Percentiles rank a stretch among this genome's conserved stretches.
Conservation (phyloP, 2,329 filamentous ascomycete genomes). For the Alternaria dauci region DNA sequence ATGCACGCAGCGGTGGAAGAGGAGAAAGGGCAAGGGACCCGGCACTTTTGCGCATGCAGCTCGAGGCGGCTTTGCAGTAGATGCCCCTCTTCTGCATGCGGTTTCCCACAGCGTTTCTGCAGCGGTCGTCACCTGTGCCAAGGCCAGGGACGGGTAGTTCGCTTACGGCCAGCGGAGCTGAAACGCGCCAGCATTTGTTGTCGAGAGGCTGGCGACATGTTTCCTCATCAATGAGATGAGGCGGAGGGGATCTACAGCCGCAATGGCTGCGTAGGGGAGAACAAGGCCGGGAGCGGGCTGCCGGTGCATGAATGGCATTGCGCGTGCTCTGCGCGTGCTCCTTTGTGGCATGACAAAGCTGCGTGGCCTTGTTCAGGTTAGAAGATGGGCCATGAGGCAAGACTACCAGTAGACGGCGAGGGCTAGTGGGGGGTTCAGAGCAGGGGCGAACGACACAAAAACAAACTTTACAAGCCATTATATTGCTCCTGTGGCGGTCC, state of each 20-base stretch:
- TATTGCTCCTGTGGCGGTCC: background rate
- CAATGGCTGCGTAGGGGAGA: background rate
- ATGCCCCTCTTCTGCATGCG: slow-evolving; percentile 9
- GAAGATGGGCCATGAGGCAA: slow-evolving; percentile 8
- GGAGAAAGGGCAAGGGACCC: slow-evolving; percentile 10
- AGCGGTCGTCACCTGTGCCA: slow-evolving; percentile 24
- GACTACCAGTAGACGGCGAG: slow-evolving; percentile 1
- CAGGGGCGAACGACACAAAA: slow-evolving; percentile 5
- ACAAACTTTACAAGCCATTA: background rate
- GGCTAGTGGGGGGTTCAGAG: background rate
- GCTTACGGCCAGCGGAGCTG: slow-evolving; percentile 29
- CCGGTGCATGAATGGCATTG: slow-evolving; percentile 13
- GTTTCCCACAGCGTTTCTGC: slow-evolving; percentile 3
- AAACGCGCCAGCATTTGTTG: slow-evolving; percentile 31
- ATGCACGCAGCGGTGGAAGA: slow-evolving; percentile 7
- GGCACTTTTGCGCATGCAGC: slow-evolving; percentile 6
- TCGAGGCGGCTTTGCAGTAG: slow-evolving; percentile 10
- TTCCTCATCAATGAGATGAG: slow-evolving; percentile 5
- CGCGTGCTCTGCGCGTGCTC: slow-evolving; percentile 10
- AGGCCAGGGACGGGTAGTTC: slow-evolving; percentile 18
- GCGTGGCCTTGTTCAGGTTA: slow-evolving; percentile 7
- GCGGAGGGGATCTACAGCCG: slow-evolving; percentile 12
- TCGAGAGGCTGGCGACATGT: slow-evolving; percentile 14
- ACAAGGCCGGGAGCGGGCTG: slow-evolving; percentile 5
- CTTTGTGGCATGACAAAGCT: slow-evolving; percentile 5